phyloP scores from a whole-genome alignment of 1,139 yeast genomes.

The Sugiyamaella neomexicana region DNA sequence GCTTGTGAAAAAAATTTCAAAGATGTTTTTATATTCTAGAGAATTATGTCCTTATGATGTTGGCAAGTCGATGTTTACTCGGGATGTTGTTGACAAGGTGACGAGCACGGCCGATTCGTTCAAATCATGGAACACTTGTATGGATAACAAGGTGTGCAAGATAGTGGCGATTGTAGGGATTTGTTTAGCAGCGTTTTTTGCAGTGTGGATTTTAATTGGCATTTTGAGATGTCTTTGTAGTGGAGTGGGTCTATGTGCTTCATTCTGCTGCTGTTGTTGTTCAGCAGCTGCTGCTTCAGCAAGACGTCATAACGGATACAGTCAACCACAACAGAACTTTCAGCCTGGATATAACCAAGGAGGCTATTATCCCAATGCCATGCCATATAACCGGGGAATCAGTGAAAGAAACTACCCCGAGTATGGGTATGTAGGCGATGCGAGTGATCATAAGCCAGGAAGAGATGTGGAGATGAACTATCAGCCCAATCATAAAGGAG shows the following conservation, averaged over 20 bases:
- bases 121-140: constrained; percentile 73
- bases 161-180: constrained; percentile 77
- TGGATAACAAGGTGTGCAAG: constrained; percentile 74
- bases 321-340: constrained; percentile 19
- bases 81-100: constrained; percentile 14
- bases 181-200: constrained; percentile 49
- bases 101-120: constrained; percentile 42
- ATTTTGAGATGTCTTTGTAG: constrained; percentile 45
- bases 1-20: no score
- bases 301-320: constrained; percentile 11
- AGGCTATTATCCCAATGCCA: constrained; percentile 10
- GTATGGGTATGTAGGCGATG: constrained; percentile 29
- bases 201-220: constrained; percentile 45
- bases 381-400: constrained; percentile 4
- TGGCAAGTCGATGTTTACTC: constrained; percentile 2
- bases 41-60: constrained; percentile 10
- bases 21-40: constrained; percentile 13
- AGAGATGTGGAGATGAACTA: constrained; percentile 26
- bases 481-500: constrained; percentile 15
- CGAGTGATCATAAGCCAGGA: constrained; percentile 23
- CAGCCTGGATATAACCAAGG: constrained; percentile 19
- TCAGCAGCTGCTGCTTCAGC: constrained; percentile 17
- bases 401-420: constrained; percentile 16
- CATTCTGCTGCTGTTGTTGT: constrained; percentile 48
- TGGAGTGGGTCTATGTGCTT: constrained; percentile 44